Evolutionary conservation across 2,329 filamentous ascomycete genomes (phyloP).

Genomic region (Leptographium galeiforme): DNA sequence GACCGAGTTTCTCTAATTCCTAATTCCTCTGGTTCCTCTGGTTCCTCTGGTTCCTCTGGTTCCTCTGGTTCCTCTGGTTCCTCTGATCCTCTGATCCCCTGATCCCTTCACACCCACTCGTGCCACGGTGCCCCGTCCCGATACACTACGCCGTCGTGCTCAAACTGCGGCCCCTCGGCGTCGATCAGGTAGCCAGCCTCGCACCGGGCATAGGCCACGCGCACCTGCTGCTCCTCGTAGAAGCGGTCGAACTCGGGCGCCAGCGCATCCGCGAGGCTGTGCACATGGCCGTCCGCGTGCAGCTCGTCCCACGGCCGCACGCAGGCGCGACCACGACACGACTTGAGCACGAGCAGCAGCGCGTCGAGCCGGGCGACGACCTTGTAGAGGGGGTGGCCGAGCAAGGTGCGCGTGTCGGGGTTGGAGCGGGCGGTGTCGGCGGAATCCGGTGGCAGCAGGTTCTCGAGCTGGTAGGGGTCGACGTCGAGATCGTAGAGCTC

Average conservation of each 20-base stretch:
- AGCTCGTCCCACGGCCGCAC: slow-evolving; percentile 42
- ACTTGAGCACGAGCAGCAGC: slow-evolving; percentile 46
- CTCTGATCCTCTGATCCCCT: not conserved
- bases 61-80: too few relatives aligned
- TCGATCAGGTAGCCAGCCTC: slow-evolving; percentile 40
- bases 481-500: slow-evolving; percentile 51
- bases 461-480: slow-evolving; percentile 38
- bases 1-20: too few relatives aligned
- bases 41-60: not conserved
- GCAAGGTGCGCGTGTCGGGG: slow-evolving; percentile 3
- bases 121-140: slow-evolving; percentile 15
- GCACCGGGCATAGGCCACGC: slow-evolving; percentile 39
- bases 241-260: slow-evolving; percentile 33
- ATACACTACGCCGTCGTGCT: slow-evolving; percentile 16
- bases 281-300: slow-evolving; percentile 39
- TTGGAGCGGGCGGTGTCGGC: not conserved
- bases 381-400: slow-evolving; percentile 22
- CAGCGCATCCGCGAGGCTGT: slow-evolving; percentile 37
- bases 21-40: too few relatives aligned
- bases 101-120: slow-evolving; percentile 14
- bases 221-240: slow-evolving; percentile 33
- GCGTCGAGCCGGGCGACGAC: slow-evolving; percentile 40
- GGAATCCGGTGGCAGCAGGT: slow-evolving; percentile 19
- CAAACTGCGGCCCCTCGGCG: slow-evolving; percentile 39
- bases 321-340: slow-evolving; percentile 41